Evolutionary conservation across 2,329 filamentous ascomycete species (phyloP), one percentile per base, ranked within the genome.

Genomic region (Anthostomella pinea): DNA sequence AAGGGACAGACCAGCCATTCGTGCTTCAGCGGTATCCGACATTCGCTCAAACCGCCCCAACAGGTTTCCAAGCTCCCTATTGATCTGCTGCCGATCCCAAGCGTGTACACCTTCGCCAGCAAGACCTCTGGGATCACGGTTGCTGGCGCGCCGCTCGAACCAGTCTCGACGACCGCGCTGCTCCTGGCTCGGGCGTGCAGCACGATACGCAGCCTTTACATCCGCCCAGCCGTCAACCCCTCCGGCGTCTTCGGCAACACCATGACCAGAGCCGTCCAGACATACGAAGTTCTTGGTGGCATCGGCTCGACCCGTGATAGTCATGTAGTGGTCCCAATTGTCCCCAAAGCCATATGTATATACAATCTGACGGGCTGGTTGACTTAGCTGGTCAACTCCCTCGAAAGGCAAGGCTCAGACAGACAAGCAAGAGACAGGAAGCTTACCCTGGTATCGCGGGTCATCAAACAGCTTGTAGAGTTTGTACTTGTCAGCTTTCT

Each of bases 181-280:
- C 18, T 52, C 46, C 28, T 38, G 18, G 6, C 27, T 49, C 1
- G 57, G 56, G 1, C 35, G 35, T 17, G 21, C 8, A 5, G 54
- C 44, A 11, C 46, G 41, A 39, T 61, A 65, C 3, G 59, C 60
- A 9, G 48, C 48, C 33, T 55, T 53, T 10, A 64, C 30, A 22
- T 48, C 43, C 19, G 53, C 33, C 59, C 61, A 64, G 8, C 57
- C 59, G 10, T 4, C 9, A 3, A 18, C 11, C 5, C 53, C 36
- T 8, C 58, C 58, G 8, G 48, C 49, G 35, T 62, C 59, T 43
- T 65, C 61, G 13, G 57, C 53, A 17, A 54, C 47, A 7, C 32
- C 30, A 39, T 63, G 56, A 4, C 39, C 35, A 13, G 22, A n/a
- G n/a, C 35, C 35, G 16, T 29, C 27, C 2, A 43, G 27, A 21